Percentiles rank a stretch among this genome's conserved stretches.
phyloP scores from a whole-genome alignment of 1,139 yeast species.

The Protomyces macrosporus region DNA sequence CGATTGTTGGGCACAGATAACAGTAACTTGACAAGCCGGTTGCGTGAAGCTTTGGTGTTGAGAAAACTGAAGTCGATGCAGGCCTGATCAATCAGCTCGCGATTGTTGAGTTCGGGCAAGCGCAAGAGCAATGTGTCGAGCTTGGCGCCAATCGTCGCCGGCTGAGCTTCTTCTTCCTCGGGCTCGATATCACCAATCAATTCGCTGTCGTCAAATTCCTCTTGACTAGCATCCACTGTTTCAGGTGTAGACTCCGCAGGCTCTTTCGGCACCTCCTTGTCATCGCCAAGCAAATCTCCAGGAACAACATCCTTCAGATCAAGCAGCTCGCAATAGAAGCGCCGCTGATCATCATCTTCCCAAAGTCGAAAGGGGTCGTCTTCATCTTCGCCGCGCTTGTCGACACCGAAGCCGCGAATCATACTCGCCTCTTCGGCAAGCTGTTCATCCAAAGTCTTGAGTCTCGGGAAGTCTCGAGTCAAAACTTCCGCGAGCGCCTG shows the following conservation, averaged over 20 bases:
- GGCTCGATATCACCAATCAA: conserved; percentile 25
- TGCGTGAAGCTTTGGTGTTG: conserved; percentile 69
- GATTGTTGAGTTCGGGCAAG: conserved; percentile 42
- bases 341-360: conserved; percentile 60
- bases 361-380: conserved; percentile 47
- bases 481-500: conserved; percentile 47
- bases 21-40: conserved; percentile 55
- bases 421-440: conserved; percentile 14
- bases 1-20: conserved; percentile 37
- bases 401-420: conserved; percentile 20
- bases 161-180: conserved; percentile 31
- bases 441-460: conserved; percentile 41
- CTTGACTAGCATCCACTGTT: conserved; percentile 6
- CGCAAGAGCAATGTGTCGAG: conserved; percentile 30
- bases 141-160: conserved; percentile 32
- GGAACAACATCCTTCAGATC: conserved; percentile 57
- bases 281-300: conserved; percentile 37
- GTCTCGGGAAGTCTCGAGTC: conserved; percentile 27
- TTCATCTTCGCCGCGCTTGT: conserved; percentile 31
- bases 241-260: neutral
- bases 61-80: conserved; percentile 55
- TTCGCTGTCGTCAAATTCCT: conserved; percentile 30
- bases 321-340: conserved; percentile 54
- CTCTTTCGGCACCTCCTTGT: conserved; percentile 1
- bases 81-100: conserved; percentile 54